These are phyloP conservation scores for Cutaneotrichosporon sp. DNA, from an alignment of 1,284 basidiomycete genomes.

Conservation along the genomic window DNA sequence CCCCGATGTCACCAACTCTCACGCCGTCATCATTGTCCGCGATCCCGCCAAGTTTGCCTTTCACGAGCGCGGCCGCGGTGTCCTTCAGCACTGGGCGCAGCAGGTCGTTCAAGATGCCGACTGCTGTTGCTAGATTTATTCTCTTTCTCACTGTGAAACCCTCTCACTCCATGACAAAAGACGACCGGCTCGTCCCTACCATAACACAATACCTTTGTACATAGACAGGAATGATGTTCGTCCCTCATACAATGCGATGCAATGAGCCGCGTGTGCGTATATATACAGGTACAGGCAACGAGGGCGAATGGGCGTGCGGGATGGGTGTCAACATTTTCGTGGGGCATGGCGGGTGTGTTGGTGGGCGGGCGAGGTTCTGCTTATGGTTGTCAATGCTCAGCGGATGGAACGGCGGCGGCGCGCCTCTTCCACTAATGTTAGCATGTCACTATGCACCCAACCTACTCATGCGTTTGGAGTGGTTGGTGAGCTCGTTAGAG, in stretches of 20 bases:
- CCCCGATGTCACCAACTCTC: constrained; percentile 38
- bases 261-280: neutral
- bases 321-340: too few species aligned
- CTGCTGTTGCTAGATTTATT: too few species aligned
- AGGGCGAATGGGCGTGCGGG: too few species aligned
- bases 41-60: constrained; percentile 33
- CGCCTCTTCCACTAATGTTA: constrained; percentile 13
- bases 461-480: constrained; percentile 19
- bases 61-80: constrained; percentile 37
- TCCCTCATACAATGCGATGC: neutral
- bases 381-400: too few species aligned
- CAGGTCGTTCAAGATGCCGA: constrained; percentile 8
- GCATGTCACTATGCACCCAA: neutral
- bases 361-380: neutral
- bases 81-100: constrained; percentile 37
- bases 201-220: too few species aligned
- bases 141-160: too few species aligned
- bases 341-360: neutral
- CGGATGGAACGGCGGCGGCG: constrained; percentile 10
- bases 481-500: constrained; percentile 17
- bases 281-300: neutral
- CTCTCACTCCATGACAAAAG: too few species aligned
- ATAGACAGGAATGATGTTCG: too few species aligned
- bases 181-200: too few species aligned
- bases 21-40: constrained; percentile 40